Percentiles rank a stretch among this genome's conserved stretches.
phyloP scores from a whole-genome alignment of 805 yeast genomes.

The Hanseniaspora singularis region DNA sequence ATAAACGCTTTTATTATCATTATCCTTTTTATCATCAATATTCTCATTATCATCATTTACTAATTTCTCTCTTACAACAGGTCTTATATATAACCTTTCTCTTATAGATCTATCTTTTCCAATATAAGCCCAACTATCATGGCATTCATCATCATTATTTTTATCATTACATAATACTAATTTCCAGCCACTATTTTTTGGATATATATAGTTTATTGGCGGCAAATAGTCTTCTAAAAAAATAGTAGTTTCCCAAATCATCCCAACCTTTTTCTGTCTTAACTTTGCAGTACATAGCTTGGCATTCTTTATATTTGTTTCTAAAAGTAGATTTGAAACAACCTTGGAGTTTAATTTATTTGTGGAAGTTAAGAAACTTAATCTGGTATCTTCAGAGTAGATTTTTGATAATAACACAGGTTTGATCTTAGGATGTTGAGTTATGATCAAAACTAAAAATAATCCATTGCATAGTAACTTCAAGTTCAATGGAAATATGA shows the following conservation, averaged over 20 bases:
- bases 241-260: conserved; percentile 7
- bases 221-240: conserved; percentile 11
- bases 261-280: conserved; percentile 2
- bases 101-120: not conserved
- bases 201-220: conserved; percentile 6
- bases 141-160: not conserved
- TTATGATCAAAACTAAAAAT: conserved; percentile 21
- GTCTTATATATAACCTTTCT: conserved; percentile 9
- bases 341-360: conserved; percentile 28
- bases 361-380: conserved; percentile 37
- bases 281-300: conserved; percentile 9
- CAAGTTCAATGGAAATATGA: not conserved
- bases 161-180: not conserved
- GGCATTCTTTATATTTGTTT: not conserved
- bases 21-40: not conserved
- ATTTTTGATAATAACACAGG: conserved; percentile 36
- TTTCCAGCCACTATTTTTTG: not conserved
- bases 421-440: conserved; percentile 45
- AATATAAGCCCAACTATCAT: conserved; percentile 7
- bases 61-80: conserved; percentile 4
- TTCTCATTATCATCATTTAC: not conserved
- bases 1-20: not conserved
- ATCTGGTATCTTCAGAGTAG: conserved; percentile 55
- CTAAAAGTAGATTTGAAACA: not conserved
- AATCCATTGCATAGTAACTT: not conserved